Base-by-base conservation (phyloP, 106 monocot species). In the Dactylorhiza incarnata region DNA sequence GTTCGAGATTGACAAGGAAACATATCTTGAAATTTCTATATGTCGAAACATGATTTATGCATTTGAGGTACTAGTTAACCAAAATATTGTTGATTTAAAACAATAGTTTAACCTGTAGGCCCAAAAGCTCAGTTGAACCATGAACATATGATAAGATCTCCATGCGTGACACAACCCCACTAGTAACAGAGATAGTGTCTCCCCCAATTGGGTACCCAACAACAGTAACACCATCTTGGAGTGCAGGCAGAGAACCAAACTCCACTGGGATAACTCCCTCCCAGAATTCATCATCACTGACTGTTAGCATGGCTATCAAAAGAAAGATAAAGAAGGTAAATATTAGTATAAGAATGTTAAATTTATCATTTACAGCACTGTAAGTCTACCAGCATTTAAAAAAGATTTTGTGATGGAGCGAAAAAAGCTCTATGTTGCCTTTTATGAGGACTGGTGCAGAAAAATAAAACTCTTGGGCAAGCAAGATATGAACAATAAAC, bases 131-230 rank as follows among this genome's bases (percentile, higher is more conserved):
- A 19, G 99, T 94, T 54, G 99, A 99, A 45, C 99, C 99, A 88
- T 99, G 99, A 29, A 94, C 99, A 78, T 99, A 99, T 45, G 99
- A 99, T 74, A 99, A 82, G 69, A 99, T 99, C 79, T 99, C 94
- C 76, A 99, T 99, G 19, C 99, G 89, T 55, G 99, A 99, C 29
- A 99, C 99, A 75, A 99, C 99, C 77, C 99, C 99, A 81, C 99
- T 99, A 20, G 99, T 99, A 55, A 99, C 99, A 62, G 99, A 99
- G 24, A 99, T 99, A 37, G 99, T 99, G 72, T 99, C 99, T 49
- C 99, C 94, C 74, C 99, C 99, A 83, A 99, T 99, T 20, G 99
- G 99, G 68, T 99, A 99, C 0, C 99, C 99, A 76, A 99, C 94
- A 71, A 99, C 99, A 78, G 94, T 90, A 70, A 99, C 94, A 76